Percentiles rank a stretch among this genome's conserved stretches.
These are phyloP conservation scores for Pelagomonas calceolata DNA, from an alignment of 108 stramenopile species.

Conservation along the genomic window DNA sequence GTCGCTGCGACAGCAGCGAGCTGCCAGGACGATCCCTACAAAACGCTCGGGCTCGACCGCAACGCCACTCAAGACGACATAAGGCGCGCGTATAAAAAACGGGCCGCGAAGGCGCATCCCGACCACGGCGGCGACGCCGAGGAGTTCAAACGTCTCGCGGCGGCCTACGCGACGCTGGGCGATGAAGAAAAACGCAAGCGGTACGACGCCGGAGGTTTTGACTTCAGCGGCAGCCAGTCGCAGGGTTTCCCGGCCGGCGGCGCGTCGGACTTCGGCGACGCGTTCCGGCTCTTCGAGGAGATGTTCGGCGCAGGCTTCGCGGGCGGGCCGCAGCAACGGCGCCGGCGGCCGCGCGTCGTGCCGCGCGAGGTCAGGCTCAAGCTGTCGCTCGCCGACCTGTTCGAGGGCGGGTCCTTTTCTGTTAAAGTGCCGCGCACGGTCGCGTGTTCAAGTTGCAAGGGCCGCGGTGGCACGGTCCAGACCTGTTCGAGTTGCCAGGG, in stretches of 20 bases:
- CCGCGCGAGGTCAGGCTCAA: not conserved
- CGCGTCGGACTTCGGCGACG: not conserved
- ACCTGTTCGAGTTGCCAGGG: not conserved
- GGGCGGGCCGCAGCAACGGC: not conserved
- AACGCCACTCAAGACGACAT: not conserved
- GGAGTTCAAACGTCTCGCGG: not conserved
- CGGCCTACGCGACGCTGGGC: not conserved
- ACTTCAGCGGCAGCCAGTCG: not conserved
- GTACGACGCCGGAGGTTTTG: not conserved
- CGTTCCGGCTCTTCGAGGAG: not conserved
- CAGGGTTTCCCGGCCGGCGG: too few relatives aligned
- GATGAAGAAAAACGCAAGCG: not conserved
- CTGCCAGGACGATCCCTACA: not conserved
- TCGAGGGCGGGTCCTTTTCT: not conserved
- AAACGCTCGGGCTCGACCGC: not conserved
- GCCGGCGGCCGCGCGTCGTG: not conserved
- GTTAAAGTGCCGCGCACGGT: not conserved
- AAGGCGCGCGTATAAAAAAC: not conserved
- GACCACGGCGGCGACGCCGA: constrained; percentile 1
- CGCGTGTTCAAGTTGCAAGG: not conserved
- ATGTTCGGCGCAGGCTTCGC: not conserved
- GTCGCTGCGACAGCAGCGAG: too few relatives aligned
- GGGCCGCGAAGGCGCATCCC: not conserved
- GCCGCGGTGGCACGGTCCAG: not conserved
- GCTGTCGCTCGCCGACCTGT: not conserved